Base-by-base conservation (phyloP, 441 rosid genomes). In the Pelargonium myrrhifolium region DNA sequence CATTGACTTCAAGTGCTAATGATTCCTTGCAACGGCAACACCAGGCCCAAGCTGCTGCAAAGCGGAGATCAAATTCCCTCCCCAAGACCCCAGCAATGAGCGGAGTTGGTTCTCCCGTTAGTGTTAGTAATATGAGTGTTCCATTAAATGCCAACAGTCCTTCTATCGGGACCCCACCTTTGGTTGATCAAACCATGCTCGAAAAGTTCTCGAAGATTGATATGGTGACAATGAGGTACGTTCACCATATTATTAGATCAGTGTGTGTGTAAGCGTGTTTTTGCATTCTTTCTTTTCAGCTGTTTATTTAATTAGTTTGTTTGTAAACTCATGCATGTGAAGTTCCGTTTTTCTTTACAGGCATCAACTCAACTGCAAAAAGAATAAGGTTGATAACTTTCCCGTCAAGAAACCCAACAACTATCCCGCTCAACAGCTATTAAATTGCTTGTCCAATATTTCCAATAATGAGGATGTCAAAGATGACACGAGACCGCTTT, bases 101-200 rank as follows among this genome's bases (percentile, higher is more conserved):
- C 76, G 89, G 86, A 12, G 96, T 92, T 79, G 95, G 88, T 68
- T 92, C 98, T 68, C 98, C 99, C 68, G 90, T 84, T 73, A 95
- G 99, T 75, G 92, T 85, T 76, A 80, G 92, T 80, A 95, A 82
- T 74, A 79, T 82, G 63, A 84, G 79, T 75, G 73, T 81, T 75
- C 86, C 90, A 45, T 60, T 86, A 65, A 90, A 83, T 75, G 88
- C 89, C 18, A 84, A 65, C 80, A 95, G 96, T 78, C 93, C 99
- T 77, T 81, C 91, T n/a, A 78, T 92, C 66, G 98, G 93, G 77
- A 82, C 90, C 68, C 87, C 87, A 43, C 74, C 89, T 61, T 39
- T 78, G 72, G 85, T 80, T 71, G 96, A 89, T 86, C 93, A 81
- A 39, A 67, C 84, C 15, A 65, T 87, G 76, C 85, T 90, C 28